A percentile compares a stretch with the other conserved stretches of the same genome.
These are phyloP conservation scores for Gossypium davidsonii DNA, from an alignment of 441 rosid species.

Conservation along the genomic window DNA sequence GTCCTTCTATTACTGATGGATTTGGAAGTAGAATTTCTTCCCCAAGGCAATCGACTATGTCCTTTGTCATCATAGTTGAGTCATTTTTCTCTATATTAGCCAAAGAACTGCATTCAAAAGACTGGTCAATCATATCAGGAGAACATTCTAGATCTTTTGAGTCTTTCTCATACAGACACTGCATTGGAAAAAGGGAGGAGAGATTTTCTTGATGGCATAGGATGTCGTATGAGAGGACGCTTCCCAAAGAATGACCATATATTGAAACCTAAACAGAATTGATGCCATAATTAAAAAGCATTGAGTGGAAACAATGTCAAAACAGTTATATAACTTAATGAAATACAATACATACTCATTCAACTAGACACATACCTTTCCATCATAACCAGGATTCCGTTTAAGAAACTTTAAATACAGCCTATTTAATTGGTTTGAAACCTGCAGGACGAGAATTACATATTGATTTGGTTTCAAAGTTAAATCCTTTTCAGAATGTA, in stretches of 20 bases:
- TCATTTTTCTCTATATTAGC: slow-evolving; percentile 29
- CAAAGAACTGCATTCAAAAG: slow-evolving; percentile 25
- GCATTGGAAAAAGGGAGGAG: slow-evolving; percentile 84
- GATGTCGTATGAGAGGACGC: slow-evolving; percentile 90
- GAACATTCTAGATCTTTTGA: slow-evolving; percentile 34
- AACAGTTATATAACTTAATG: neutral
- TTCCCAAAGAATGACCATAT: slow-evolving; percentile 94
- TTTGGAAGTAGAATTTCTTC: slow-evolving; percentile 26
- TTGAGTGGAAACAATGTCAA: neutral
- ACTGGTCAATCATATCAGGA: slow-evolving; percentile 20
- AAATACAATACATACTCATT: neutral
- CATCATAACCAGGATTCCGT: slow-evolving; percentile 90
- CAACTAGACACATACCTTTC: slow-evolving; percentile 61
- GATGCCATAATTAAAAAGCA: slow-evolving; percentile 10
- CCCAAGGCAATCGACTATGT: slow-evolving; percentile 25
- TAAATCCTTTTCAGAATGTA: neutral
- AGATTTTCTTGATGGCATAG: slow-evolving; percentile 91
- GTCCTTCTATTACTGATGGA: slow-evolving; percentile 22
- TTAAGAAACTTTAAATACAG: slow-evolving; percentile 71
- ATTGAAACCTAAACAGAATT: slow-evolving; percentile 56
- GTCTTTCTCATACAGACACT: slow-evolving; percentile 52
- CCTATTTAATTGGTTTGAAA: slow-evolving; percentile 79
- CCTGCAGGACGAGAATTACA: slow-evolving; percentile 39
- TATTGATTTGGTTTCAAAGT: neutral
- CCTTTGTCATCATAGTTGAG: slow-evolving; percentile 21